phyloP scores from a whole-genome alignment of 768 basidiomycete species.

The Daedalea quercina region DNA sequence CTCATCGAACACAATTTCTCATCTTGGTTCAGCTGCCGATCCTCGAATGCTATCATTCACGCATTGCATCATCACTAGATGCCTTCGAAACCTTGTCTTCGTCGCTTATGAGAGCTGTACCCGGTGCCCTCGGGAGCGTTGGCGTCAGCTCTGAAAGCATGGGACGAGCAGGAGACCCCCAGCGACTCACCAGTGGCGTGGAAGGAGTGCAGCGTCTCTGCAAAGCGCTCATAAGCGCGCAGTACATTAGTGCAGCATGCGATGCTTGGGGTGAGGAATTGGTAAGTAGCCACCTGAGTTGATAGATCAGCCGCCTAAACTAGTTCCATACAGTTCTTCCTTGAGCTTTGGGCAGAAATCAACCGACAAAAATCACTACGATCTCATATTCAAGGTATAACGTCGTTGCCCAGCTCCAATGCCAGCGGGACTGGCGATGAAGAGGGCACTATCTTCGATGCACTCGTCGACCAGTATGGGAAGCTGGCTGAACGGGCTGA shows the following conservation, averaged over 20 bases:
- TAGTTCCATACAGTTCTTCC: constrained; percentile 69
- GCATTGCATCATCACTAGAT: constrained; percentile 81
- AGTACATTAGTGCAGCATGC: constrained; percentile 64
- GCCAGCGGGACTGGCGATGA: constrained; percentile 28
- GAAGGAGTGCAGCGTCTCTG: constrained; percentile 79
- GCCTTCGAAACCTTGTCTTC: constrained; percentile 92
- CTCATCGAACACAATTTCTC: constrained; percentile 80
- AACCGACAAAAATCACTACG: constrained; percentile 53
- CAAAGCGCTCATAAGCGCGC: constrained; percentile 80
- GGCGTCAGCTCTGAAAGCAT: constrained; percentile 36
- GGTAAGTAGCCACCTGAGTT: constrained; percentile 38
- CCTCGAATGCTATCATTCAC: constrained; percentile 66
- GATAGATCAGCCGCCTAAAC: background rate
- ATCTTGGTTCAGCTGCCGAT: constrained; percentile 80
- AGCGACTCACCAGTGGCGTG: constrained; percentile 71
- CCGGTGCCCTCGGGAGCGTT: constrained; percentile 75
- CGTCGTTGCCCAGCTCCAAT: constrained; percentile 44
- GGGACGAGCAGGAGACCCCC: constrained; percentile 33
- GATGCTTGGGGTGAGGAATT: constrained; percentile 85
- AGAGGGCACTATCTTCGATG: constrained; percentile 74
- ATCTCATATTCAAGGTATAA: constrained; percentile 39
- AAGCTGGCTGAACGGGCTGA: constrained; percentile 65
- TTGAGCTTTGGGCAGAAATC: constrained; percentile 85
- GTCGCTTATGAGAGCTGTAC: constrained; percentile 82
- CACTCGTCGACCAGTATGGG: constrained; percentile 59